These are phyloP conservation scores for Laguncularia racemosa DNA, from an alignment of 345 rosid genomes.

Conservation along the genomic window DNA sequence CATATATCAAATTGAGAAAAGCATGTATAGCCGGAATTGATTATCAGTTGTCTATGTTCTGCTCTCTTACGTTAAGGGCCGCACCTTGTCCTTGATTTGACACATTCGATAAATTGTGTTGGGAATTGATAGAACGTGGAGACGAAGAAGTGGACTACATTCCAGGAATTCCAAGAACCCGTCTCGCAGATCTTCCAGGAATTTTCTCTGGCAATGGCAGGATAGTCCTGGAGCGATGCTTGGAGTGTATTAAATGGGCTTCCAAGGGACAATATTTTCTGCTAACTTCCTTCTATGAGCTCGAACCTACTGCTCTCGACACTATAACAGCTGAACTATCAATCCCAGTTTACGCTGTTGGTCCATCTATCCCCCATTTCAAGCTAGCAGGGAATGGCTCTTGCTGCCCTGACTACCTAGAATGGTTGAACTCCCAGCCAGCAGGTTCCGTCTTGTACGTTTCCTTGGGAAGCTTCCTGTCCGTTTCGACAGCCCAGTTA, in stretches of 20 bases:
- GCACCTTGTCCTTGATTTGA: not conserved
- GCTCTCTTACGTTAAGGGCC: no score
- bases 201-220: not conserved
- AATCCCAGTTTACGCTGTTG: constrained; percentile 21
- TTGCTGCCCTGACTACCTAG: constrained; percentile 3
- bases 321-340: not conserved
- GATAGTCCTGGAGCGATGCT: not conserved
- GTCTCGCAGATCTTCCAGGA: constrained; percentile 11
- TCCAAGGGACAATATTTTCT: constrained; percentile 24
- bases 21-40: not conserved
- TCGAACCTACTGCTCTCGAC: constrained; percentile 21
- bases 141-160: constrained; percentile 12
- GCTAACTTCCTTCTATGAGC: constrained; percentile 21
- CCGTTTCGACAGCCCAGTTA: constrained; percentile 19
- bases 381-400: not conserved
- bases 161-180: constrained; percentile 14
- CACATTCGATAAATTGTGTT: not conserved
- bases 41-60: not conserved
- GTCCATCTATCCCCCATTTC: constrained; percentile 24
- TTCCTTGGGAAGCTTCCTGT: constrained; percentile 33
- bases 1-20: no score
- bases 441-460: constrained; percentile 25
- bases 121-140: constrained; percentile 1
- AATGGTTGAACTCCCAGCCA: constrained; percentile 29
- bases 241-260: constrained; percentile 10